These are phyloP conservation scores for Trichoderma virens DNA, from an alignment of 495 filamentous ascomycete species.

Conservation along the genomic window DNA sequence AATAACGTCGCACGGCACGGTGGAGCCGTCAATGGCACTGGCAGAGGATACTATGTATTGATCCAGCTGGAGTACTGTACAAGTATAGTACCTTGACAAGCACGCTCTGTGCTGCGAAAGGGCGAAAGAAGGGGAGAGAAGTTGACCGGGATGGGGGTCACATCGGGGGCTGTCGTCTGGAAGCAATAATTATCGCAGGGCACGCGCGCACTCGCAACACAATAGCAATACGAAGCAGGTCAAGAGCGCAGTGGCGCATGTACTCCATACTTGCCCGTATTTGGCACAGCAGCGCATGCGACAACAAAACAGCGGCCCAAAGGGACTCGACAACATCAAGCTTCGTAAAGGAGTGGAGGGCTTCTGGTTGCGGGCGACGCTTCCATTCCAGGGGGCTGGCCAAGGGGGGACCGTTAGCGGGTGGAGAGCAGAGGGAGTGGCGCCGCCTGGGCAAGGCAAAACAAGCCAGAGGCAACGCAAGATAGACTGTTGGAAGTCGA, in stretches of 20 bases:
- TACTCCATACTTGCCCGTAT: not conserved
- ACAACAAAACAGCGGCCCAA: not conserved
- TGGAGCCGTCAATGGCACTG: not conserved
- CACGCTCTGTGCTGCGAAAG: not conserved
- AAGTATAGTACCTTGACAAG: not conserved
- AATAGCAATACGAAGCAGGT: constrained; percentile 1
- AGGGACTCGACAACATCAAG: not conserved
- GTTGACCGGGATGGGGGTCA: not conserved
- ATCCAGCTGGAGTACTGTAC: no score
- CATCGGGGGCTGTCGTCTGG: not conserved
- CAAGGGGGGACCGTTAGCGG: not conserved
- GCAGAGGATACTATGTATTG: no score
- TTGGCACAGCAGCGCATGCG: not conserved
- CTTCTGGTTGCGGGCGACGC: not conserved
- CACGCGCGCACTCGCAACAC: not conserved
- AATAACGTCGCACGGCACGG: constrained; percentile 3
- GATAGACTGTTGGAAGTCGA: not conserved
- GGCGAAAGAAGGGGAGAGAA: not conserved
- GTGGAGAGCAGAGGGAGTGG: constrained; percentile 3
- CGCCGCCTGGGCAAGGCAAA: not conserved
- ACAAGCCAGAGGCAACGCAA: not conserved
- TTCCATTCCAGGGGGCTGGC: not conserved
- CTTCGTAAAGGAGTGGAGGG: no score
- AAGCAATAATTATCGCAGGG: not conserved
- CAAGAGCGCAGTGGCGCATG: not conserved